Percentiles rank a stretch among this genome's conserved stretches.
These are phyloP conservation scores for Peltaster fructicola DNA, from an alignment of 2,329 filamentous ascomycete genomes.

Conservation along the genomic window DNA sequence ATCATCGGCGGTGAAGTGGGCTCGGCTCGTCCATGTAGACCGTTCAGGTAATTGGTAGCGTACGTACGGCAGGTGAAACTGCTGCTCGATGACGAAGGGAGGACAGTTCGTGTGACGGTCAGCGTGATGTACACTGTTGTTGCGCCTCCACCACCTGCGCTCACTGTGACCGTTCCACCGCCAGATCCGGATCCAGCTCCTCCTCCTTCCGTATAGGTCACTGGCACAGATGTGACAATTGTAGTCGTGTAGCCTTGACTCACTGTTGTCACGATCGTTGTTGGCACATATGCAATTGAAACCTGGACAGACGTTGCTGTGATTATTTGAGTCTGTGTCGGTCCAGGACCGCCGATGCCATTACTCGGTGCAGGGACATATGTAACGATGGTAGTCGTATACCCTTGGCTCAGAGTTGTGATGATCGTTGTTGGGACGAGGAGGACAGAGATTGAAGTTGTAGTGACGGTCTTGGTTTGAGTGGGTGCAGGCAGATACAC, in stretches of 20 bases:
- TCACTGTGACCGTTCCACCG: constrained; percentile 8
- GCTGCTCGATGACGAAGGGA: constrained; percentile 5
- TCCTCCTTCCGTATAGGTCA: constrained; percentile 4
- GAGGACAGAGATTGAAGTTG: constrained; percentile 6
- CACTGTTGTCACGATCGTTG: too few species aligned
- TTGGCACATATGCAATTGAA: too few species aligned
- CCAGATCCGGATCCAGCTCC: constrained; percentile 3
- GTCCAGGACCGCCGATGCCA: constrained; percentile 1
- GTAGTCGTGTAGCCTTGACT: too few species aligned
- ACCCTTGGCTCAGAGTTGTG: constrained; percentile 1
- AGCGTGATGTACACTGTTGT: constrained; percentile 6
- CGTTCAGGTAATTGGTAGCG: constrained; percentile 15
- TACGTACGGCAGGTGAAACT: constrained; percentile 13
- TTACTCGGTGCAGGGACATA: constrained; percentile 2
- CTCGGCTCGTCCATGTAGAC: constrained; percentile 7
- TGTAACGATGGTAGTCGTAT: constrained; percentile 5
- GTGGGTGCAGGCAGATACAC: constrained; percentile 9
- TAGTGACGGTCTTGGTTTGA: constrained; percentile 12
- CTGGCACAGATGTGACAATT: constrained; percentile 4
- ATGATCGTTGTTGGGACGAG: constrained; percentile 4
- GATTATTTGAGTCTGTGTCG: constrained; percentile 4
- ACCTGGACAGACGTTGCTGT: constrained; percentile 8
- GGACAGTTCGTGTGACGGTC: constrained; percentile 4
- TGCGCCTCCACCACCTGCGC: constrained; percentile 2
- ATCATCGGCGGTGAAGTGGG: too few species aligned